Evolutionary conservation across 1,284 basidiomycete species (phyloP).

Genomic region (Puccinia horiana): DNA sequence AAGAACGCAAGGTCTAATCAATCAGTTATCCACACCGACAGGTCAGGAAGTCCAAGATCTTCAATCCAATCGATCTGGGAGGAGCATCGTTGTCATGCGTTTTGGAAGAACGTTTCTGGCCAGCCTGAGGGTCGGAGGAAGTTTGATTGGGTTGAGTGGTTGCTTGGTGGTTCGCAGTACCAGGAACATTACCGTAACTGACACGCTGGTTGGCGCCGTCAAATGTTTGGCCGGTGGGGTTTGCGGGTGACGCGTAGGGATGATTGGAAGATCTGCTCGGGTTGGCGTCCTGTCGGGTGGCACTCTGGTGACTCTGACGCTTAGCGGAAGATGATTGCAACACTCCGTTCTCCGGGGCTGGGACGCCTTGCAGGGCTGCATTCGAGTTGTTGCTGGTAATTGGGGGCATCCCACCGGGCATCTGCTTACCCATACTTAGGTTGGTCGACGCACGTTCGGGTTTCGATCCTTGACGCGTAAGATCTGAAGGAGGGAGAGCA

Average conservation of each 20-base stretch:
- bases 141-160: not conserved
- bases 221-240: not conserved
- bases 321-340: slow-evolving; percentile 9
- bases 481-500: slow-evolving; percentile 3
- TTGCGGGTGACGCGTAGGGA: slow-evolving; percentile 17
- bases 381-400: slow-evolving; percentile 14
- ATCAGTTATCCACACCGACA: slow-evolving; percentile 34
- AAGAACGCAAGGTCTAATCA: not conserved
- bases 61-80: slow-evolving; percentile 35
- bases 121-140: not conserved
- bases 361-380: slow-evolving; percentile 36
- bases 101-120: slow-evolving; percentile 18
- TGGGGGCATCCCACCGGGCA: slow-evolving; percentile 18
- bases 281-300: slow-evolving; percentile 15
- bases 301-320: slow-evolving; percentile 10
- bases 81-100: not conserved
- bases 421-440: slow-evolving; percentile 27
- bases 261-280: not conserved
- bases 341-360: slow-evolving; percentile 24
- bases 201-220: not conserved
- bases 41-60: slow-evolving; percentile 42
- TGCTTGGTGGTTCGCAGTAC: not conserved
- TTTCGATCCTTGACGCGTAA: slow-evolving; percentile 31
- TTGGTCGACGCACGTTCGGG: slow-evolving; percentile 38
- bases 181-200: not conserved